Percentiles rank a stretch among this genome's conserved stretches.
Evolutionary conservation across 768 basidiomycete species (phyloP).

Genomic region (Mycena leptocephala): DNA sequence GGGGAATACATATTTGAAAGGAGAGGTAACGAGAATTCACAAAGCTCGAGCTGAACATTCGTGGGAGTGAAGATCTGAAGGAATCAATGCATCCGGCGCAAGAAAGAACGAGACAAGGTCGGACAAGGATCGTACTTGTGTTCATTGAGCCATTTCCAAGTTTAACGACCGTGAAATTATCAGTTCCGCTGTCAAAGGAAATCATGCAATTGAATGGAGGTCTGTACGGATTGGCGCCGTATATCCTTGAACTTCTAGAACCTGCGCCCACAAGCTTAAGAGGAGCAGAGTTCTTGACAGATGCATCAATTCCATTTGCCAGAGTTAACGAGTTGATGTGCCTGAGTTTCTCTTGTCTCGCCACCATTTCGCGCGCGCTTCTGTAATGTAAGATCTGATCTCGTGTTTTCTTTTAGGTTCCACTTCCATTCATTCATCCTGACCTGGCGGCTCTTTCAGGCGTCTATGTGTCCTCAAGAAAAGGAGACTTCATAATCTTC

Average conservation of each 20-base stretch:
- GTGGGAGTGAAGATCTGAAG: no score
- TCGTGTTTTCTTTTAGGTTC: no score
- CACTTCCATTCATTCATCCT: no score
- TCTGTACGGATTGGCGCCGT: neutral
- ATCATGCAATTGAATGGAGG: neutral
- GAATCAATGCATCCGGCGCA: no score
- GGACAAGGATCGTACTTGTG: neutral
- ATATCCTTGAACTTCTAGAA: neutral
- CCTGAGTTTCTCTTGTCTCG: neutral
- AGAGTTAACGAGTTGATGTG: neutral
- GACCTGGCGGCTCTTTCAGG: neutral
- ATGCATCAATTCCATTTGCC: neutral
- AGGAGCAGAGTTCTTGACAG: conserved; percentile 4
- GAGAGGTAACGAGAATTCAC: no score
- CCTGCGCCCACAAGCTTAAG: neutral
- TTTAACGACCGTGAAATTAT: no score
- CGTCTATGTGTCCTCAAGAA: neutral
- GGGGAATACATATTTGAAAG: no score
- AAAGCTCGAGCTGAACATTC: no score
- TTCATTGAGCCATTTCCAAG: conserved; percentile 1
- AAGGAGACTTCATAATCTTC: neutral
- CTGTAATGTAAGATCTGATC: neutral
- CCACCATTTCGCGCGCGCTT: neutral
- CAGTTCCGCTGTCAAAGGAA: no score
- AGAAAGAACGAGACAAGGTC: no score